These are phyloP conservation scores for Claviceps monticola DNA, from an alignment of 2,329 filamentous ascomycete genomes.

Conservation along the genomic window DNA sequence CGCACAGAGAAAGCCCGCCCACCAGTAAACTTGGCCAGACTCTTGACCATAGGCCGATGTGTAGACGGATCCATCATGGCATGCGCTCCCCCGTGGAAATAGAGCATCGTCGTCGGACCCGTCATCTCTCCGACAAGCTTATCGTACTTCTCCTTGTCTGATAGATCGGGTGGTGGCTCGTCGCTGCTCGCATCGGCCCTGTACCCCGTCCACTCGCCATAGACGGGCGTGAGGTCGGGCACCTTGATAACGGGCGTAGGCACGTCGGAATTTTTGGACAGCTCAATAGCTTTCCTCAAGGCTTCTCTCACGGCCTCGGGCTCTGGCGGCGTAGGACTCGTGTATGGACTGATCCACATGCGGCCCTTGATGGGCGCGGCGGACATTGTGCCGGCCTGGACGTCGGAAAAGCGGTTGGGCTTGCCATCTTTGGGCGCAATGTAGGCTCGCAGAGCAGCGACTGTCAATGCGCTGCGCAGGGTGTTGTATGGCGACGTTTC, in stretches of 20 bases:
- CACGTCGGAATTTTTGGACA: constrained; percentile 9
- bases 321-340: constrained; percentile 44
- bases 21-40: constrained; percentile 50
- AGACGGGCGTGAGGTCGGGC: constrained; percentile 41
- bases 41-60: constrained; percentile 44
- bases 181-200: constrained; percentile 37
- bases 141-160: constrained; percentile 50
- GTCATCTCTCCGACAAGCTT: constrained; percentile 54
- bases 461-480: constrained; percentile 56
- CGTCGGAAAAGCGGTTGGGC: constrained; percentile 39
- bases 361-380: constrained; percentile 60
- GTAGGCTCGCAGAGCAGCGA: constrained; percentile 58
- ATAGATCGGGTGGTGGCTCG: constrained; percentile 37
- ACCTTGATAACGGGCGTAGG: constrained; percentile 14
- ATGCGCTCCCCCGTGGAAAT: constrained; percentile 66
- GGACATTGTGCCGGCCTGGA: constrained; percentile 48
- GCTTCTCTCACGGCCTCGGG: constrained; percentile 38
- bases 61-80: constrained; percentile 57
- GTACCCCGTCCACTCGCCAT: constrained; percentile 68
- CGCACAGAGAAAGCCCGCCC: constrained; percentile 59
- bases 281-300: constrained; percentile 39
- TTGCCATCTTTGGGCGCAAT: constrained; percentile 26
- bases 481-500: constrained; percentile 65
- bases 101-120: constrained; percentile 51
- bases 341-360: constrained; percentile 68